Conservation (phyloP, 106 monocot species). For the Narthecium ossifragum region DNA sequence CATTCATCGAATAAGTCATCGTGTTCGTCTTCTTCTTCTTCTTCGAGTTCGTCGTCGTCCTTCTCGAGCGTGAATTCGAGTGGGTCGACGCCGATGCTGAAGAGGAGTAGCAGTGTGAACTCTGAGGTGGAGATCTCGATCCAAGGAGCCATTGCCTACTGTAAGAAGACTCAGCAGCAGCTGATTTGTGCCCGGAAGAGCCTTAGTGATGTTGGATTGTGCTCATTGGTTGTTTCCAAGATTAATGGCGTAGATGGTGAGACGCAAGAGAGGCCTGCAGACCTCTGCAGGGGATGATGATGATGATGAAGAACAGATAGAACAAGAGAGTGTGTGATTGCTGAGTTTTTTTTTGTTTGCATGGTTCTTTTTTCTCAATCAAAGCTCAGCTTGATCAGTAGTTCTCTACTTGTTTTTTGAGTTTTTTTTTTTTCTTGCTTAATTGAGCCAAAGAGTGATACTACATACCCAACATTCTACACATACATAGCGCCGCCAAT, state of each 20-base stretch:
- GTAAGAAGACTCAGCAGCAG: conserved; percentile 50
- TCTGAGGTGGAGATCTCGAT: conserved; percentile 65
- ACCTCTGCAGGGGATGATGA: not conserved
- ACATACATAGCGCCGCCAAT: too few relatives aligned
- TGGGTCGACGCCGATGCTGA: conserved; percentile 11
- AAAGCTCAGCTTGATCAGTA: too few relatives aligned
- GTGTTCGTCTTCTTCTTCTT: conserved; percentile 18
- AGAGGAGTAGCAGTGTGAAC: conserved; percentile 57
- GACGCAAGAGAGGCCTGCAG: not conserved
- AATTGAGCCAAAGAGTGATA: too few relatives aligned
- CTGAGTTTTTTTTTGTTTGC: too few relatives aligned
- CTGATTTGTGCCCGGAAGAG: conserved; percentile 35
- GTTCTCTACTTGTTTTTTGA: too few relatives aligned
- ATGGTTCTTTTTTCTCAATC: too few relatives aligned
- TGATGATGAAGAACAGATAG: too few relatives aligned
- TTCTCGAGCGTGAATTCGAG: not conserved
- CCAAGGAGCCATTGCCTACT: conserved; percentile 70
- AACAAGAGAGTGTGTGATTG: too few relatives aligned
- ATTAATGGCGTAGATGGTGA: conserved; percentile 1
- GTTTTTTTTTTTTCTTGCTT: too few relatives aligned
- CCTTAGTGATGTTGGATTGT: conserved; percentile 21
- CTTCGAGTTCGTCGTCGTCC: conserved; percentile 21
- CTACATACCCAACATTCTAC: too few relatives aligned
- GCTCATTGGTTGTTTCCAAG: not conserved
- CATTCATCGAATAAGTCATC: conserved; percentile 4